These are phyloP conservation scores for Narthecium ossifragum DNA, from an alignment of 106 monocot genomes.

Conservation along the genomic window DNA sequence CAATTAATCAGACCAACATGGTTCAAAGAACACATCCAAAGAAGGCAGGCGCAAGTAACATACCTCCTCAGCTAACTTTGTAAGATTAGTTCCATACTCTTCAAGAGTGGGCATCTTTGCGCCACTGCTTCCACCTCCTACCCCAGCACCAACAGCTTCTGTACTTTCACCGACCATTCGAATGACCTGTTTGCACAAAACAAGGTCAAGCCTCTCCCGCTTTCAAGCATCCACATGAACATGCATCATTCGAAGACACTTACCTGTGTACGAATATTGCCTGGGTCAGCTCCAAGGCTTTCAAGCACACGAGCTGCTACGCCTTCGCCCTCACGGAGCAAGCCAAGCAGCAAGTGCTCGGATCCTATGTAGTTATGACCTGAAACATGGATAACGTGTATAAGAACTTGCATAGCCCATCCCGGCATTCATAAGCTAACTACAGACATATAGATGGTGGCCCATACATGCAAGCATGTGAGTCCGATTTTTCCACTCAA, in stretches of 20 bases:
- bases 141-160: slow-evolving; percentile 46
- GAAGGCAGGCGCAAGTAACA: too few relatives aligned
- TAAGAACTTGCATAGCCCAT: background rate
- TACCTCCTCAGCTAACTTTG: slow-evolving; percentile 46
- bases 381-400: background rate
- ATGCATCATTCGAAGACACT: background rate
- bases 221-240: background rate
- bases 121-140: slow-evolving; percentile 42
- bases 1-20: too few relatives aligned
- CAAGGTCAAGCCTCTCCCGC: background rate
- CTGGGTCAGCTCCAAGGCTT: slow-evolving; percentile 44
- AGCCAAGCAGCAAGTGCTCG: slow-evolving; percentile 41
- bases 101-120: slow-evolving; percentile 47
- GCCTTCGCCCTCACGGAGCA: slow-evolving; percentile 48
- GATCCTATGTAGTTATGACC: slow-evolving; percentile 50
- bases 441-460: too few relatives aligned
- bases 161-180: slow-evolving; percentile 51
- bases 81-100: slow-evolving; percentile 51
- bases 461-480: too few relatives aligned
- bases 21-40: too few relatives aligned
- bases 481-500: too few relatives aligned
- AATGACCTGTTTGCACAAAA: slow-evolving; percentile 26
- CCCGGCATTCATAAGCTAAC: too few relatives aligned
- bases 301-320: slow-evolving; percentile 44
- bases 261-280: slow-evolving; percentile 48